Percentiles rank a stretch among this genome's conserved stretches.
phyloP scores from a whole-genome alignment of 2,329 filamentous ascomycete genomes.

The Pezicula rhizophila region DNA sequence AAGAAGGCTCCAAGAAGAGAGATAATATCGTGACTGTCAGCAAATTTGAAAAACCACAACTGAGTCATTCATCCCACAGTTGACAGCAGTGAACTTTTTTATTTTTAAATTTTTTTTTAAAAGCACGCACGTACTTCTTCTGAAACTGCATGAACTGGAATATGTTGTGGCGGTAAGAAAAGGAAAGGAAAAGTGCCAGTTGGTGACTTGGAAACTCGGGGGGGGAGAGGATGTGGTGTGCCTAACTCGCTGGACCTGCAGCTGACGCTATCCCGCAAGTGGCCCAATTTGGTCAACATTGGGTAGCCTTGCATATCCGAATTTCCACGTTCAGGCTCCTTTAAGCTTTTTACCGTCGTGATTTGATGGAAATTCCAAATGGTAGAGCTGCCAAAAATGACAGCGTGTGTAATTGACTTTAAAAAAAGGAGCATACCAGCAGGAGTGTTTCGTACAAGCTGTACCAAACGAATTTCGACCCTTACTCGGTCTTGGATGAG shows the following conservation, averaged over 20 bases:
- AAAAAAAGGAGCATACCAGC: no score
- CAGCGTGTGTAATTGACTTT: no score
- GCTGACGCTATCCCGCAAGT: slow-evolving; percentile 2
- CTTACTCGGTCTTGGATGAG: no score
- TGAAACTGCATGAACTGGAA: slow-evolving; percentile 1
- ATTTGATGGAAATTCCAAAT: no score
- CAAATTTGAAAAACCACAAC: slow-evolving; percentile 6
- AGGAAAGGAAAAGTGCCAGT: no score
- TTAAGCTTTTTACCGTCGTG: no score
- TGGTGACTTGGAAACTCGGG: slow-evolving; percentile 7
- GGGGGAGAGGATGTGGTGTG: no score
- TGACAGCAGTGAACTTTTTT: neutral
- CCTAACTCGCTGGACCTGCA: slow-evolving; percentile 4
- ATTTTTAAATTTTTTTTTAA: neutral
- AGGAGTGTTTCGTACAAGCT: no score
- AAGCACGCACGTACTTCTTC: slow-evolving; percentile 1
- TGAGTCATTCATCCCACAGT: neutral
- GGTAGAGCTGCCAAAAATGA: no score
- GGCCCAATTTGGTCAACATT: slow-evolving; percentile 4
- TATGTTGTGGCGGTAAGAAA: slow-evolving; percentile 3
- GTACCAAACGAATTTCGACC: no score
- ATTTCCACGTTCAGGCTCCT: no score
- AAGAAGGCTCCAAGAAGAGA: no score
- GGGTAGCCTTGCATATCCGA: slow-evolving; percentile 11
- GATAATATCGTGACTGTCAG: slow-evolving; percentile 2